Base-by-base conservation (phyloP, 2,329 filamentous ascomycete genomes). In the Fusarium tanahbumbuense region DNA sequence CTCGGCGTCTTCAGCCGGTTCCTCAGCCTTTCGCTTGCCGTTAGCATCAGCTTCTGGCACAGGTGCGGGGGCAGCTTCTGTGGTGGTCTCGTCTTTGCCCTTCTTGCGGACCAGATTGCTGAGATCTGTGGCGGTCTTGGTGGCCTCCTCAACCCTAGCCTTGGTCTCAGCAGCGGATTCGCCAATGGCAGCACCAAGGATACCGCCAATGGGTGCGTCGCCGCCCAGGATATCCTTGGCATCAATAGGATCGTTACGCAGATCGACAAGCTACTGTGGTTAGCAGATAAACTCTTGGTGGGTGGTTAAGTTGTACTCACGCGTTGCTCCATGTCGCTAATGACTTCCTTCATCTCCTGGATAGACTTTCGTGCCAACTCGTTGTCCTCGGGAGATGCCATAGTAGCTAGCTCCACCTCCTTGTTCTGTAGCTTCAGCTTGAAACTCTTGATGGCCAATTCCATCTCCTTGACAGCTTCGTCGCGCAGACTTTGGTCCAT, bases 241-340 rank as follows among this genome's bases (percentile, higher is more conserved):
- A 27, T 84, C 87, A 59, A 86, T 81, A 64, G 90, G 83, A 20
- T 86, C 86, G 20, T 84, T 83, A 56, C 87, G 87, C 34, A 95
- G 85, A 60, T 96, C 93, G 45, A 86, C 81, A 34, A 95, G 87
- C 85, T 91, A 70, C 32, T 25, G 7, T 44, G 18, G 42, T 61
- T 30, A 54, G 56, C 41, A 28, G 44, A 47, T 12, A 3, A 20
- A 34, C 23, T 16, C 7, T 34, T n/a, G 18, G 11, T 40, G 28
- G 11, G 13, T 20, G 20, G 23, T 28, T 28, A 41, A 72, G 68
- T 49, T 57, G 11, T 57, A 81, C 87, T 80, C 82, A 92, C 89
- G 71, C 92, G 85, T 77, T 91, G 87, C 81, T 93, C 89, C 88
- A 96, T 93, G 71, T 96, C 93, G 56, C 86, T 86, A 49, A 95